Conservation (phyloP, 2,329 filamentous ascomycete species). For the Lachnellula arida region DNA sequence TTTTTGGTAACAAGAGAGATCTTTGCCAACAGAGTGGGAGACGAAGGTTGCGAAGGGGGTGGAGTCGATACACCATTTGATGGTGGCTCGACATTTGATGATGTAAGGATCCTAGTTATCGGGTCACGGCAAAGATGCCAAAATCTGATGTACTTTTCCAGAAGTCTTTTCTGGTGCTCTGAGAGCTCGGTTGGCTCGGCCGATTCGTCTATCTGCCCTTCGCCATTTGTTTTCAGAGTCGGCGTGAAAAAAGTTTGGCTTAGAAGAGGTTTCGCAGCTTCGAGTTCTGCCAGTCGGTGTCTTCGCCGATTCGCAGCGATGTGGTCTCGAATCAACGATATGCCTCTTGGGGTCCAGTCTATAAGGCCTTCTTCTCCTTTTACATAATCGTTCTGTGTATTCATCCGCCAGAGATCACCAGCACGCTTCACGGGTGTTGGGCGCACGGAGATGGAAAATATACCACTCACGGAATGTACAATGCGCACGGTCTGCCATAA, state of each 20-base stretch:
- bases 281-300: slow-evolving; percentile 72
- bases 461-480: slow-evolving; percentile 78
- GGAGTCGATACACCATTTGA: slow-evolving; percentile 49
- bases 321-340: slow-evolving; percentile 87
- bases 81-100: slow-evolving; percentile 64
- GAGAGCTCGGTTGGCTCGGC: slow-evolving; percentile 2
- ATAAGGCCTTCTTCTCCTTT: slow-evolving; percentile 87
- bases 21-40: slow-evolving; percentile 67
- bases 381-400: slow-evolving; percentile 90
- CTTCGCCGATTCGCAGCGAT: slow-evolving; percentile 70
- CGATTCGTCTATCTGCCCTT: slow-evolving; percentile 28
- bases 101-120: slow-evolving; percentile 47
- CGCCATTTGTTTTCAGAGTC: slow-evolving; percentile 8
- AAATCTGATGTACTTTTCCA: slow-evolving; percentile 36
- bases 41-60: slow-evolving; percentile 34
- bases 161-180: slow-evolving; percentile 36
- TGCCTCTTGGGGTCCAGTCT: slow-evolving; percentile 82
- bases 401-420: slow-evolving; percentile 93
- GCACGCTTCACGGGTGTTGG: slow-evolving; percentile 87
- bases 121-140: slow-evolving; percentile 32
- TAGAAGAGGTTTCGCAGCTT: slow-evolving; percentile 64
- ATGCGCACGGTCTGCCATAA: slow-evolving; percentile 82
- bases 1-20: slow-evolving; percentile 79
- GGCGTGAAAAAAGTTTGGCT: slow-evolving; percentile 47
- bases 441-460: slow-evolving; percentile 82